These are phyloP conservation scores for Jimgerdemannia lactiflua DNA, from an alignment of 192 early-diverging fungal genomes.

Conservation along the genomic window DNA sequence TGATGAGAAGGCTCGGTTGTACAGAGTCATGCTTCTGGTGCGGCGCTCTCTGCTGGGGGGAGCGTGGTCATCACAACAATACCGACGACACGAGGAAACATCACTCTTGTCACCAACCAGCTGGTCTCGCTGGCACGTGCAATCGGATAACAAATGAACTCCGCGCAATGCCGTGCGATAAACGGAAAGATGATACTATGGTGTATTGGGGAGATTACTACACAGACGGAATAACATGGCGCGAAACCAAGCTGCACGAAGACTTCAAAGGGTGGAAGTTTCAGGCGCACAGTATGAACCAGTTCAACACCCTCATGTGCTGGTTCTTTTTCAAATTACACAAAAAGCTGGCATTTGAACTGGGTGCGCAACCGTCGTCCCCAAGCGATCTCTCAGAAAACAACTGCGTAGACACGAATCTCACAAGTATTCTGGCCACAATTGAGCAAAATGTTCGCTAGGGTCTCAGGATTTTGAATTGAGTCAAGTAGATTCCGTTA, in stretches of 20 bases:
- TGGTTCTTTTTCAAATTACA: slow-evolving; percentile 21
- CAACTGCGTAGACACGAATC: too few species aligned
- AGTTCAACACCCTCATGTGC: slow-evolving; percentile 15
- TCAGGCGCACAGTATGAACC: not conserved
- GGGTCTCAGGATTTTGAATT: too few species aligned
- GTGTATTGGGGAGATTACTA: not conserved
- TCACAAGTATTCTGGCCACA: too few species aligned
- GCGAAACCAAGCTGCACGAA: not conserved
- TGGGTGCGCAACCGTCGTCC: not conserved
- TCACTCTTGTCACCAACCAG: slow-evolving; percentile 15
- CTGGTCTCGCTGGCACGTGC: not conserved
- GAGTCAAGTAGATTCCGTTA: too few species aligned
- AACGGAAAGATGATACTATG: not conserved
- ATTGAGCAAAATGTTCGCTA: too few species aligned
- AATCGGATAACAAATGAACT: not conserved
- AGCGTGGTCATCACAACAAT: slow-evolving; percentile 1
- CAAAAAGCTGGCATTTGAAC: slow-evolving; percentile 1
- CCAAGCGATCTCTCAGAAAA: too few species aligned
- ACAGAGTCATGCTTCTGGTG: slow-evolving; percentile 9
- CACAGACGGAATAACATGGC: not conserved
- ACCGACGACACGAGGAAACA: slow-evolving; percentile 5
- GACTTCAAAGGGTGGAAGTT: slow-evolving; percentile 15
- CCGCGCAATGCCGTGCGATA: not conserved
- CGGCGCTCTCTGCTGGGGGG: slow-evolving; percentile 15
- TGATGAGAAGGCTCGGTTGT: slow-evolving; percentile 15